Percentiles rank a stretch among this genome's conserved stretches.
phyloP scores from a whole-genome alignment of 768 basidiomycete genomes.

The Boletus subparvulus region DNA sequence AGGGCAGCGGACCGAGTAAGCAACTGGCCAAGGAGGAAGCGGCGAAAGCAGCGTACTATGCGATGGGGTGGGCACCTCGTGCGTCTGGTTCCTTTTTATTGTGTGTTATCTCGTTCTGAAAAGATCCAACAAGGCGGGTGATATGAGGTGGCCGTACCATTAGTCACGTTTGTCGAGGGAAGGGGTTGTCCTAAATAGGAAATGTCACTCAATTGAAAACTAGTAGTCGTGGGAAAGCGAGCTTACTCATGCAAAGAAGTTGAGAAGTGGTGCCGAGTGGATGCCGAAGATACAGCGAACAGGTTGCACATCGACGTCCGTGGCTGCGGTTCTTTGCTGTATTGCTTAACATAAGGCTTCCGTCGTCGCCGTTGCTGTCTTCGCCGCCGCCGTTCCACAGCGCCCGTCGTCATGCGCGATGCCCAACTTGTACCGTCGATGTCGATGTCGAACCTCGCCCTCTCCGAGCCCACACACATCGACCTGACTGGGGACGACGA shows the following conservation, averaged over 20 bases:
- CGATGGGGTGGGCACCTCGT: slow-evolving; percentile 71
- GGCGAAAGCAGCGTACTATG: slow-evolving; percentile 65
- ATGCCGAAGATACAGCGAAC: slow-evolving; percentile 29
- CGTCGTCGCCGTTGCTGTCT: not conserved
- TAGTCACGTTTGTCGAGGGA: not conserved
- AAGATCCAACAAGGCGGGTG: slow-evolving; percentile 18
- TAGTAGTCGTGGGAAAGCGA: slow-evolving; percentile 15
- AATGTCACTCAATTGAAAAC: slow-evolving; percentile 7
- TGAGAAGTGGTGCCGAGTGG: slow-evolving; percentile 16
- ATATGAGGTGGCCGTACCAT: not conserved
- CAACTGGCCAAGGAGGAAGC: slow-evolving; percentile 79
- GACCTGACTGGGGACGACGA: slow-evolving; percentile 75
- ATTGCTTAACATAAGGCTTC: not conserved
- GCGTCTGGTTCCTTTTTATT: slow-evolving; percentile 10
- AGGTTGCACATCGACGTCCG: slow-evolving; percentile 14
- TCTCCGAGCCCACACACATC: slow-evolving; percentile 54
- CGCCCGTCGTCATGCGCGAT: slow-evolving; percentile 28
- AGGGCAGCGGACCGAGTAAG: slow-evolving; percentile 65
- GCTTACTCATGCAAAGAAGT: slow-evolving; percentile 25
- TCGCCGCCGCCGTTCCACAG: not conserved
- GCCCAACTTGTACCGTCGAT: slow-evolving; percentile 30
- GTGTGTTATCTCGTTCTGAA: not conserved
- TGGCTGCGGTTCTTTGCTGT: slow-evolving; percentile 17
- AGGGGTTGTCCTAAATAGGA: slow-evolving; percentile 21
- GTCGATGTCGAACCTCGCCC: slow-evolving; percentile 36